Conservation (phyloP, 164 flowering plant species). For the Buxus sempervirens region DNA sequence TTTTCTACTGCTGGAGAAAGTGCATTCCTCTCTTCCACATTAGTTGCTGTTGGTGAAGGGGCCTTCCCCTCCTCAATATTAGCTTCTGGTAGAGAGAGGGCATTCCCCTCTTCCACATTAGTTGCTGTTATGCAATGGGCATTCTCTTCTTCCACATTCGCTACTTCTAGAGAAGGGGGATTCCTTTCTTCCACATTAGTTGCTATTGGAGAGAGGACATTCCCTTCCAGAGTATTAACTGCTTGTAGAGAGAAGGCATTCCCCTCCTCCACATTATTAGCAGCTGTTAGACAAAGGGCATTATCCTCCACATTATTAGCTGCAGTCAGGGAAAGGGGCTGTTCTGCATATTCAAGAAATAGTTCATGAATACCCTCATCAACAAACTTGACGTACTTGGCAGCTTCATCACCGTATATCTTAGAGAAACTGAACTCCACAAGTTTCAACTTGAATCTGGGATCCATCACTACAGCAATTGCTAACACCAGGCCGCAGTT, state of each 20-base stretch:
- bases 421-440: slow-evolving; percentile 82
- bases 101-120: too few species aligned
- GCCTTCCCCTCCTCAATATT: too few species aligned
- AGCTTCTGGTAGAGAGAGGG: too few species aligned
- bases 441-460: slow-evolving; percentile 88
- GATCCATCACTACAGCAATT: slow-evolving; percentile 82
- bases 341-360: slow-evolving; percentile 61
- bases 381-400: slow-evolving; percentile 45
- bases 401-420: slow-evolving; percentile 66
- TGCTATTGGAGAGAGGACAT: too few species aligned
- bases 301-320: not conserved
- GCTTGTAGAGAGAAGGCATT: too few species aligned
- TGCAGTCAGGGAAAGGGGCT: slow-evolving; percentile 59
- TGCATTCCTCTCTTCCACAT: not conserved
- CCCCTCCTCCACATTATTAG: too few species aligned
- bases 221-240: too few species aligned
- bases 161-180: not conserved
- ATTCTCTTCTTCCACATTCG: slow-evolving; percentile 19
- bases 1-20: too few species aligned
- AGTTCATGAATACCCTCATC: slow-evolving; percentile 87
- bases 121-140: not conserved
- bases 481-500: slow-evolving; percentile 64
- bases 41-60: slow-evolving; percentile 2
- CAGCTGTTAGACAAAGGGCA: too few species aligned
- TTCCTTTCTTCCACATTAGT: slow-evolving; percentile 42